These are phyloP conservation scores for Anethum foeniculum DNA, from an alignment of 140 eudicot genomes.

Conservation along the genomic window DNA sequence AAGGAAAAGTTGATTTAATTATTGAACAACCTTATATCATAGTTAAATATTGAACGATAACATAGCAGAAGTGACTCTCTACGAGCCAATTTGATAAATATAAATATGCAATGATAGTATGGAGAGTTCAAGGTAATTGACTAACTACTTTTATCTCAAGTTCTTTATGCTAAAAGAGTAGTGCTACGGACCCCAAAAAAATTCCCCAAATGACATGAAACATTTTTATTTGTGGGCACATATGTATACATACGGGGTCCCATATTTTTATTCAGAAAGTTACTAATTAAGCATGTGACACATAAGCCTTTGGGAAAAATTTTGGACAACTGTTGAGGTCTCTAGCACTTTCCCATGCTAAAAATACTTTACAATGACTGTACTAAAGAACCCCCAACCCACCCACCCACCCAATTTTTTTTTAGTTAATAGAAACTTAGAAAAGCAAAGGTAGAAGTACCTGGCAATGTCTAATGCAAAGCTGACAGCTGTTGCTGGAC, in stretches of 20 bases:
- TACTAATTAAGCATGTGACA: no score
- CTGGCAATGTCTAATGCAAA: slow-evolving; percentile 95
- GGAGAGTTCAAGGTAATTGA: no score
- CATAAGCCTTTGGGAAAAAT: no score
- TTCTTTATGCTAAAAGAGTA: background rate
- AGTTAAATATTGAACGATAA: background rate
- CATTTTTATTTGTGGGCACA: no score
- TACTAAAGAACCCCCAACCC: background rate
- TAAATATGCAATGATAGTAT: no score
- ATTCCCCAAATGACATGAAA: no score
- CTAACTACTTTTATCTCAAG: background rate
- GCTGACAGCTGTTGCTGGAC: slow-evolving; percentile 73
- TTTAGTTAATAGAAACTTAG: background rate
- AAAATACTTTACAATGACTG: background rate
- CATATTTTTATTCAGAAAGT: no score
- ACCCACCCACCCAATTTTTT: background rate
- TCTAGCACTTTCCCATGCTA: no score
- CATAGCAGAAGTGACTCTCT: background rate
- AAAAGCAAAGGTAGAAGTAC: slow-evolving; percentile 22
- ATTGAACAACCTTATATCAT: no score
- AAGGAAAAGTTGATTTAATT: background rate
- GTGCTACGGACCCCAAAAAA: no score
- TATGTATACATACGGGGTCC: no score
- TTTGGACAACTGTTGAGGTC: no score
- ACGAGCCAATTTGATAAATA: background rate